Evolutionary conservation across 192 early-diverging fungal species (phyloP).

Genomic region (Coemansia sp.): DNA sequence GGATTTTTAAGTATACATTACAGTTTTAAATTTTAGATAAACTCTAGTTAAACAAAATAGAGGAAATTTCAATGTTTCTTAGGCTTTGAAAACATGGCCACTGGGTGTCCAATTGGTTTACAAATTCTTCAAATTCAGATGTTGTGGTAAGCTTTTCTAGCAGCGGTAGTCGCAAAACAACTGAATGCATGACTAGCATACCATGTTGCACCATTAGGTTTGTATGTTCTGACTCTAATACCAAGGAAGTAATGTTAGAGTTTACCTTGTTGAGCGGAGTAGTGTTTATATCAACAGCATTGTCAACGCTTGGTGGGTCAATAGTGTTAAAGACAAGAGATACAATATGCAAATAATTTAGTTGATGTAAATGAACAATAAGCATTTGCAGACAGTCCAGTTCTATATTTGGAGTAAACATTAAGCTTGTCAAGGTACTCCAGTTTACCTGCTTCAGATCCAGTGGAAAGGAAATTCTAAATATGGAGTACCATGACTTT

Average conservation of each 20-base stretch:
- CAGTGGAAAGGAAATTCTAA: neutral
- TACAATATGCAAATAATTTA: neutral
- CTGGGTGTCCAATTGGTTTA: neutral
- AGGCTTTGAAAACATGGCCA: neutral
- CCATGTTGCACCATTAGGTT: constrained; percentile 1
- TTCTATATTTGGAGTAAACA: neutral
- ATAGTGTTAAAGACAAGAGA: neutral
- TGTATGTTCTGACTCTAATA: neutral
- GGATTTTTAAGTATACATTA: neutral
- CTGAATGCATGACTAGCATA: neutral
- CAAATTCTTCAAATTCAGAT: neutral
- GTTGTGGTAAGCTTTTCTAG: neutral
- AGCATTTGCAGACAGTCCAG: neutral
- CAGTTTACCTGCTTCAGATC: neutral
- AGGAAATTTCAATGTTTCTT: neutral
- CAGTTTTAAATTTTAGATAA: neutral
- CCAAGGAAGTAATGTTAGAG: neutral
- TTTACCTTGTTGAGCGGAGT: neutral
- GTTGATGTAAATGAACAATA: neutral
- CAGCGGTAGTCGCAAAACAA: neutral
- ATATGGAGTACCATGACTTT: neutral
- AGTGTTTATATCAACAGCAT: neutral
- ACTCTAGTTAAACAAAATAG: neutral
- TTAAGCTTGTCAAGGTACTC: neutral
- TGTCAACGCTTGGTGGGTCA: neutral